Conservation (phyloP, 2,329 filamentous ascomycete species). For the Ophiostoma montium region DNA sequence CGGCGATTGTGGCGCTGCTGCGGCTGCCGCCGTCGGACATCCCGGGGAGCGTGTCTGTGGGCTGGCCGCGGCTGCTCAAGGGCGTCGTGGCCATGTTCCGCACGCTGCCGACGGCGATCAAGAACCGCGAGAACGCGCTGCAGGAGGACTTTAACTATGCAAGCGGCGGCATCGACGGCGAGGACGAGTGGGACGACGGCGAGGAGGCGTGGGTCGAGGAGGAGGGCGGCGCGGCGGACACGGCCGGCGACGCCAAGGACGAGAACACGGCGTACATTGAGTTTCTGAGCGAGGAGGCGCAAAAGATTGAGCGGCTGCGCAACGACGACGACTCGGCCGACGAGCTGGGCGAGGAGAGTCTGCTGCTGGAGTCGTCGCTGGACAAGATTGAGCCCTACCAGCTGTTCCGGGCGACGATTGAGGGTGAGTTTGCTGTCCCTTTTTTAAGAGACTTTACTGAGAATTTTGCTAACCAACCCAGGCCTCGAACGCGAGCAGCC, state of each 20-base stretch:
- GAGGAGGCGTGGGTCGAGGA: constrained; percentile 75
- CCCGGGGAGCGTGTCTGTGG: constrained; percentile 81
- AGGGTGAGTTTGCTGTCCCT: constrained; percentile 48
- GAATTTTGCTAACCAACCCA: too few relatives aligned
- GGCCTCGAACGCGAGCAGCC: constrained; percentile 84
- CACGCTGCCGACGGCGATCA: constrained; percentile 73
- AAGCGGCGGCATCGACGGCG: constrained; percentile 41
- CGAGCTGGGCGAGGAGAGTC: constrained; percentile 84
- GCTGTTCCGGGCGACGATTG: constrained; percentile 67
- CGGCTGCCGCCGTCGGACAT: constrained; percentile 68
- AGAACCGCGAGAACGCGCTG: constrained; percentile 84
- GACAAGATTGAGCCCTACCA: constrained; percentile 93
- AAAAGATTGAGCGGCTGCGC: constrained; percentile 63
- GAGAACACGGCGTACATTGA: constrained; percentile 91
- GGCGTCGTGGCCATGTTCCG: constrained; percentile 87
- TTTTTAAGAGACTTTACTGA: neutral
- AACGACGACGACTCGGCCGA: constrained; percentile 60
- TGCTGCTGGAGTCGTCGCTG: constrained; percentile 78
- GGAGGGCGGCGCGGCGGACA: neutral
- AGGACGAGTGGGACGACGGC: constrained; percentile 71
- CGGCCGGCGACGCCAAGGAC: constrained; percentile 55
- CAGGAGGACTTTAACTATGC: constrained; percentile 73
- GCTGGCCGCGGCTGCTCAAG: constrained; percentile 81
- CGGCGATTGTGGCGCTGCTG: constrained; percentile 77
- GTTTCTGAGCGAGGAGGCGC: constrained; percentile 86